Percentiles rank a stretch among this genome's conserved stretches.
phyloP scores from a whole-genome alignment of 1,139 yeast genomes.

The Lodderomyces beijingensis region DNA sequence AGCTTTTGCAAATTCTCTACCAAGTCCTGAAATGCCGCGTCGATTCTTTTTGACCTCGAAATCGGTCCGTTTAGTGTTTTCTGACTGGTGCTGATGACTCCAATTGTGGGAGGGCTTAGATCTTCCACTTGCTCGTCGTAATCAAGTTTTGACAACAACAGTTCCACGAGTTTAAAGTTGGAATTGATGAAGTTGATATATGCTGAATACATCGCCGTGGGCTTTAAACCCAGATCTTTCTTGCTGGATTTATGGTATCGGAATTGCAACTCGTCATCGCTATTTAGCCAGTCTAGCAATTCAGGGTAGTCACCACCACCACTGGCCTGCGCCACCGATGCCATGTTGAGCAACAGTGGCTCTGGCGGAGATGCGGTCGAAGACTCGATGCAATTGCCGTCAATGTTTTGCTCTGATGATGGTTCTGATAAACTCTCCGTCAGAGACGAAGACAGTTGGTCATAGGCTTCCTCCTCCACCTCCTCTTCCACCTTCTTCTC shows the following conservation, averaged over 20 bases:
- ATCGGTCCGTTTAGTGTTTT: constrained; percentile 11
- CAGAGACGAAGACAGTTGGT: constrained; percentile 23
- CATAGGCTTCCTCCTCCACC: constrained; percentile 11
- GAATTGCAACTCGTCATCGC: constrained; percentile 25
- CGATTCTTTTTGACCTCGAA: constrained; percentile 14
- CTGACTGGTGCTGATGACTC: constrained; percentile 25
- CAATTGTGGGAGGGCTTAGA: constrained; percentile 22
- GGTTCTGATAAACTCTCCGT: constrained; percentile 19
- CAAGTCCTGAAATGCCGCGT: constrained; percentile 25
- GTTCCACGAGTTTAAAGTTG: constrained; percentile 32
- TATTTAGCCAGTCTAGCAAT: constrained; percentile 28
- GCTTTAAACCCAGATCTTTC: constrained; percentile 6
- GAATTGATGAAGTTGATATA: constrained; percentile 29
- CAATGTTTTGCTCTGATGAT: background rate
- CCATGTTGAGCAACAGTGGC: background rate
- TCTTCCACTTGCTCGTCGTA: background rate
- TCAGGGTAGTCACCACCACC: constrained; percentile 16
- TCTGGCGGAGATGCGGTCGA: background rate
- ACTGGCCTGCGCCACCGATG: background rate
- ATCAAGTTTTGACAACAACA: constrained; percentile 12
- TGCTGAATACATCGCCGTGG: constrained; percentile 16
- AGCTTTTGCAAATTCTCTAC: too few relatives aligned
- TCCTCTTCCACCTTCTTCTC: constrained; percentile 20
- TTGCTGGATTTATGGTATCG: constrained; percentile 27
- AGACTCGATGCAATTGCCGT: background rate